phyloP scores from a whole-genome alignment of 345 rosid genomes.

The Mangifera indica region DNA sequence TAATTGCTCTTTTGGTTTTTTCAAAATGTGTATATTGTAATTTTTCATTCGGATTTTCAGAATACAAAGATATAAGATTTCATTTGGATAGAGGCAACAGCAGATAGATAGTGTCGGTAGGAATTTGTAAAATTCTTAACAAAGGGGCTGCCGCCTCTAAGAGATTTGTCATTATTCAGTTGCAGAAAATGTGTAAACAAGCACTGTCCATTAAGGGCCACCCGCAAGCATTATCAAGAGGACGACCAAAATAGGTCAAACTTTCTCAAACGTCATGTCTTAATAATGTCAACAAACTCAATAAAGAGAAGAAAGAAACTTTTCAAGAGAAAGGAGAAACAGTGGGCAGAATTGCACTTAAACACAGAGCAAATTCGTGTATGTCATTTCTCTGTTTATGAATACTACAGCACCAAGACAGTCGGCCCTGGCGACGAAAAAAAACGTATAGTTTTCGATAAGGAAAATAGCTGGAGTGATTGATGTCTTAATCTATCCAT shows the following conservation, averaged over 20 bases:
- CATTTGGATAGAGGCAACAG: constrained; percentile 1
- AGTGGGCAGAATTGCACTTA: background rate
- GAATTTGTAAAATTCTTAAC: background rate
- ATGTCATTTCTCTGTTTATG: no score
- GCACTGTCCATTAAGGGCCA: background rate
- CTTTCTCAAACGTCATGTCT: background rate
- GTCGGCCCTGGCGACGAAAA: no score
- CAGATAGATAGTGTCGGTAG: background rate
- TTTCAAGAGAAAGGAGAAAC: background rate
- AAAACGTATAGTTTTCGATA: no score
- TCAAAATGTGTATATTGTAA: background rate
- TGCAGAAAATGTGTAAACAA: no score
- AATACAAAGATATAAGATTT: background rate
- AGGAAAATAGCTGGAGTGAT: background rate
- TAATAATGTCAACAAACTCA: background rate
- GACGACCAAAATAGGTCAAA: background rate
- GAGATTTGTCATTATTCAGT: no score
- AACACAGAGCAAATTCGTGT: no score
- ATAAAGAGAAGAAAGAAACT: background rate
- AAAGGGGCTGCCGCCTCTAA: background rate
- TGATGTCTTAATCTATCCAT: background rate
- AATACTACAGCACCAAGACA: no score
- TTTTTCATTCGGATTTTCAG: background rate
- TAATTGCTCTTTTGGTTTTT: background rate
- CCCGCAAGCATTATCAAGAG: background rate